Percentiles rank a stretch among this genome's conserved stretches.
phyloP scores from a whole-genome alignment of 495 filamentous ascomycete genomes.

The Penicillium subrubescens region DNA sequence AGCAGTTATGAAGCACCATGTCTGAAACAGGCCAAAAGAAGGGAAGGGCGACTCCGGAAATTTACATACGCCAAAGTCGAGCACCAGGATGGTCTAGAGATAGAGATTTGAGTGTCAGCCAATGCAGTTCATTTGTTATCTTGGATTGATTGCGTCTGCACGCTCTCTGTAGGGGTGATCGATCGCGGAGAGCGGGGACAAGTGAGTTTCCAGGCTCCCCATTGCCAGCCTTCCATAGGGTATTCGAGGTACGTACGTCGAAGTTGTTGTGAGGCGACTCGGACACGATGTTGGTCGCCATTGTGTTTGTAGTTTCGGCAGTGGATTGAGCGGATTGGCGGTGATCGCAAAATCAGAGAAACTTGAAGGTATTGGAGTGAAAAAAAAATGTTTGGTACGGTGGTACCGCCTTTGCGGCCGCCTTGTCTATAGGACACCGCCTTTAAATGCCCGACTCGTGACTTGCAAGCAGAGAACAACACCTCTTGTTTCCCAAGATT shows the following conservation, averaged over 20 bases:
- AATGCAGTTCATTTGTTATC: slow-evolving; percentile 1
- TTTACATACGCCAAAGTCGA: slow-evolving; percentile 21
- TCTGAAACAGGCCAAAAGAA: slow-evolving; percentile 9
- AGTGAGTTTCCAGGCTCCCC: slow-evolving; percentile 5
- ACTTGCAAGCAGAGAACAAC: not conserved
- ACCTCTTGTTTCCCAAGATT: not conserved
- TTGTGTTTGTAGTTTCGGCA: slow-evolving; percentile 10
- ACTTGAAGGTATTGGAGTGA: slow-evolving; percentile 7
- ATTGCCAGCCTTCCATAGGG: slow-evolving; percentile 2
- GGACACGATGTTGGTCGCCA: slow-evolving; percentile 11
- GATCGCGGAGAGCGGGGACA: slow-evolving; percentile 10
- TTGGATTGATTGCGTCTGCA: slow-evolving; percentile 1
- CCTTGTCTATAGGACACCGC: slow-evolving; percentile 5
- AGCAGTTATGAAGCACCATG: slow-evolving; percentile 9
- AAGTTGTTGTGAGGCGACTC: slow-evolving; percentile 24
- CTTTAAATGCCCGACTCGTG: not conserved
- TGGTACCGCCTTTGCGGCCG: slow-evolving; percentile 3
- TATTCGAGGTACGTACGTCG: slow-evolving; percentile 15
- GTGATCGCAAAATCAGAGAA: slow-evolving; percentile 8
- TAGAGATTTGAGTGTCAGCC: slow-evolving; percentile 16
- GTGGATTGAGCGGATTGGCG: slow-evolving; percentile 12
- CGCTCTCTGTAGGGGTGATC: slow-evolving; percentile 3
- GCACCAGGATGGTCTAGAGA: slow-evolving; percentile 39
- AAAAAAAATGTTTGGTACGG: slow-evolving; percentile 1
- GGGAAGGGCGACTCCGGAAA: not conserved